Percentiles rank a stretch among this genome's conserved stretches.
Evolutionary conservation across 2,329 filamentous ascomycete species (phyloP).

Genomic region (Drechslerella stenobrocha): DNA sequence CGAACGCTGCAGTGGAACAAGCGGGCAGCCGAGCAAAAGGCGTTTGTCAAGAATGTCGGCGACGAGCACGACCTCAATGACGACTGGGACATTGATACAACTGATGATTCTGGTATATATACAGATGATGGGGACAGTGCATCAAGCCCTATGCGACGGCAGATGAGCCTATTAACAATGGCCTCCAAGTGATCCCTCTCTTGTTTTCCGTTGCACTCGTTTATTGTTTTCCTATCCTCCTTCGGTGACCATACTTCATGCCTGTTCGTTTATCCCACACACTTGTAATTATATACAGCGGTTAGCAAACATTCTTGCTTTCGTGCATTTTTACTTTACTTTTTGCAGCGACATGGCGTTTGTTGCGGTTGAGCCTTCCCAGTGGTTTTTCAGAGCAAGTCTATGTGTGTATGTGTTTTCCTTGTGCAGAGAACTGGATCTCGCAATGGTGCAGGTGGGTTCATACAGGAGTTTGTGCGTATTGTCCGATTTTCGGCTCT

Average conservation of each 20-base stretch:
- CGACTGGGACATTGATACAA: constrained; percentile 91
- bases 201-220: neutral
- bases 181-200: constrained; percentile 13
- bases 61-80: constrained; percentile 58
- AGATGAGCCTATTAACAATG: constrained; percentile 73
- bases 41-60: constrained; percentile 63
- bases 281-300: neutral
- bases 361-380: too few species aligned
- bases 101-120: constrained; percentile 65
- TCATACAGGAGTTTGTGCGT: too few species aligned
- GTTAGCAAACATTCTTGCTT: neutral
- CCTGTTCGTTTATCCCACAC: neutral
- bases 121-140: constrained; percentile 72
- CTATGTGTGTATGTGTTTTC: too few species aligned
- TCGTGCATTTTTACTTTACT: neutral
- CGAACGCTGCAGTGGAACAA: constrained; percentile 94
- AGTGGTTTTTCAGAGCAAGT: too few species aligned
- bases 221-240: neutral
- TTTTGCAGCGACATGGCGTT: too few species aligned
- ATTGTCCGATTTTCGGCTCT: too few species aligned
- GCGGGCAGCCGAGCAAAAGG: constrained; percentile 86
- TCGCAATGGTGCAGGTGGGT: too few species aligned
- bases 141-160: constrained; percentile 69
- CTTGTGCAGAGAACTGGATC: too few species aligned
- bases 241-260: neutral